phyloP scores from a whole-genome alignment of 306 rosid species.

The Pyrus communis region DNA sequence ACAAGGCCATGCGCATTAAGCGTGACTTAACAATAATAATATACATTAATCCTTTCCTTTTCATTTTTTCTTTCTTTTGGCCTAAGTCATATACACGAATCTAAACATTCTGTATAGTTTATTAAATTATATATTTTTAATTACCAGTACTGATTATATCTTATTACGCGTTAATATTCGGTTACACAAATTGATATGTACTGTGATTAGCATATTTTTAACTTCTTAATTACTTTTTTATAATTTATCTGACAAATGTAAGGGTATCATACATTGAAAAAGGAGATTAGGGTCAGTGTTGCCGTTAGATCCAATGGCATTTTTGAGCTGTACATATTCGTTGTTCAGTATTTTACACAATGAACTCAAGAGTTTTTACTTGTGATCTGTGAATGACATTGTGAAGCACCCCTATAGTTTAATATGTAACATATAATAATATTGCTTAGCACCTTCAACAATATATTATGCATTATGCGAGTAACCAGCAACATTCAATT shows the following conservation, averaged over 20 bases:
- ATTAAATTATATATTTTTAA: neutral
- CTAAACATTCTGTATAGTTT: neutral
- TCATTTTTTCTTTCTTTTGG: neutral
- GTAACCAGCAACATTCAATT: slow-evolving; percentile 1
- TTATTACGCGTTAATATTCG: neutral
- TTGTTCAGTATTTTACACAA: neutral
- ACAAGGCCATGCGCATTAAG: slow-evolving; percentile 33
- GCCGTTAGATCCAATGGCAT: slow-evolving; percentile 50
- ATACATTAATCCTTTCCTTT: neutral
- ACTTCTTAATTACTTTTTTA: neutral
- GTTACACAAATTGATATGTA: too few relatives aligned
- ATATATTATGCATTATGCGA: neutral
- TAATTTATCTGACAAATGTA: slow-evolving; percentile 5
- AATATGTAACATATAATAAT: neutral
- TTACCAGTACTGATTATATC: neutral
- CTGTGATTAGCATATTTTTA: too few relatives aligned
- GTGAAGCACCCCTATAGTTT: neutral
- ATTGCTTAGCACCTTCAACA: neutral
- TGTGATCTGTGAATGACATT: neutral
- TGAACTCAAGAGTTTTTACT: neutral
- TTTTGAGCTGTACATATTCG: slow-evolving; percentile 9
- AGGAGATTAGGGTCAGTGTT: slow-evolving; percentile 19
- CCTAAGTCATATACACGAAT: neutral
- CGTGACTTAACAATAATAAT: slow-evolving; percentile 6
- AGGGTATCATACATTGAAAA: slow-evolving; percentile 29